Conservation (phyloP, 495 filamentous ascomycete species). For the Patellaria atrata region DNA sequence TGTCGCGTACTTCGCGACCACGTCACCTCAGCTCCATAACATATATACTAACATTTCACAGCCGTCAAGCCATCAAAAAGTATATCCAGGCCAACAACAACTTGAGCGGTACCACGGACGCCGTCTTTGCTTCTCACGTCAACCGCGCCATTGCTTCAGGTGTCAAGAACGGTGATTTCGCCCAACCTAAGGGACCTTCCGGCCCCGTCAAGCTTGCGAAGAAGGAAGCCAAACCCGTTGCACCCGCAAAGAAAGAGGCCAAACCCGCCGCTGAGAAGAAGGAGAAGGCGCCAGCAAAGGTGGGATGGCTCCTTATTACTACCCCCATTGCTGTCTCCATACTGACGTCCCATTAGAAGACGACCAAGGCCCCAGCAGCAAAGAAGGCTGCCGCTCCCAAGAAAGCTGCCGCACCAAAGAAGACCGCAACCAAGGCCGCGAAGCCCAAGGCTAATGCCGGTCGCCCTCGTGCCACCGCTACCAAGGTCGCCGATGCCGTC, state of each 20-base stretch:
- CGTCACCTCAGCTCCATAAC: slow-evolving; percentile 15
- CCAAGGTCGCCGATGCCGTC: slow-evolving; percentile 41
- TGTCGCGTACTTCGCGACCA: slow-evolving; percentile 12
- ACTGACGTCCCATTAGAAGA: slow-evolving; percentile 30
- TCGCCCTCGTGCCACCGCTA: slow-evolving; percentile 12
- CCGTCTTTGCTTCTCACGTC: slow-evolving; percentile 78
- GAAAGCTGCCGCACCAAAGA: slow-evolving; percentile 32
- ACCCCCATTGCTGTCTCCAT: slow-evolving; percentile 27
- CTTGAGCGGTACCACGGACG: slow-evolving; percentile 49
- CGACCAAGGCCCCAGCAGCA: slow-evolving; percentile 34
- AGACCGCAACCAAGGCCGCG: slow-evolving; percentile 38
- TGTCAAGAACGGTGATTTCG: slow-evolving; percentile 79
- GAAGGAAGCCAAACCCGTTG: slow-evolving; percentile 40
- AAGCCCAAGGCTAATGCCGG: slow-evolving; percentile 23
- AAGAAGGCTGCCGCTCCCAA: slow-evolving; percentile 35
- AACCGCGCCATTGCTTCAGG: slow-evolving; percentile 83
- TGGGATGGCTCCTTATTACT: no score
- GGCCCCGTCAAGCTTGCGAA: slow-evolving; percentile 94
- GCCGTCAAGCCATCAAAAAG: slow-evolving; percentile 94
- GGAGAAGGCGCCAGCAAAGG: no score
- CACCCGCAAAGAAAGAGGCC: slow-evolving; percentile 25
- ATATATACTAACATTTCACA: slow-evolving; percentile 33
- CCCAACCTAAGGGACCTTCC: slow-evolving; percentile 88
- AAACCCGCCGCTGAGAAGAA: slow-evolving; percentile 21
- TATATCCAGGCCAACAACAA: slow-evolving; percentile 95